phyloP scores from a whole-genome alignment of 176 grass and related monocot genomes.

The Avena eriantha region DNA sequence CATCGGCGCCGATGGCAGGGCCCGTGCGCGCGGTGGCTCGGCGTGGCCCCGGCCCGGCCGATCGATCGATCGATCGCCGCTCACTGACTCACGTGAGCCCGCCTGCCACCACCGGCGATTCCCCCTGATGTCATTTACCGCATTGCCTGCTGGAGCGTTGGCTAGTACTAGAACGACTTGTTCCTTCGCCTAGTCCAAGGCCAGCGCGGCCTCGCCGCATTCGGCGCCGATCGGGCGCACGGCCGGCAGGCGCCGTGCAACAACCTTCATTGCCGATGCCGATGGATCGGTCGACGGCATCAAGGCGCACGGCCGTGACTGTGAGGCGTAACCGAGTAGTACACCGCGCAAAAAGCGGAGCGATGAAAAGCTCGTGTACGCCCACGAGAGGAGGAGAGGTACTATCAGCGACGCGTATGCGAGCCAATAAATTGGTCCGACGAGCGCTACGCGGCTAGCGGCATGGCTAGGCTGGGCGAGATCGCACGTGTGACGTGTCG shows the following conservation, averaged over 20 bases:
- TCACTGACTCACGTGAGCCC: slow-evolving; percentile 39
- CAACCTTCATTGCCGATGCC: neutral
- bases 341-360: neutral
- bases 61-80: neutral
- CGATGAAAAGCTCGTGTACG: neutral
- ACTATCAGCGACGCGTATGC: neutral
- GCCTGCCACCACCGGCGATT: neutral
- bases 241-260: neutral
- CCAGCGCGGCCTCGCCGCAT: slow-evolving; percentile 4
- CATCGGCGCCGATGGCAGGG: neutral
- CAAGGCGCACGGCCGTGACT: neutral
- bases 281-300: neutral
- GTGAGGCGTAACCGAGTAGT: neutral
- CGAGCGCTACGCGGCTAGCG: neutral
- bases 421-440: neutral
- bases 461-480: neutral
- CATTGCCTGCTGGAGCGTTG: neutral
- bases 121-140: slow-evolving; percentile 21
- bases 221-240: slow-evolving; percentile 43
- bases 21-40: neutral
- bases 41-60: neutral
- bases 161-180: neutral
- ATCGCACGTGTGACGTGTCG: slow-evolving; percentile 44
- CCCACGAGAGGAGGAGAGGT: too few relatives aligned
- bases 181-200: neutral